Evolutionary conservation across 192 early-diverging fungal genomes (phyloP), one percentile per base, ranked within the genome.

Genomic region (Entophlyctis luteolus): DNA sequence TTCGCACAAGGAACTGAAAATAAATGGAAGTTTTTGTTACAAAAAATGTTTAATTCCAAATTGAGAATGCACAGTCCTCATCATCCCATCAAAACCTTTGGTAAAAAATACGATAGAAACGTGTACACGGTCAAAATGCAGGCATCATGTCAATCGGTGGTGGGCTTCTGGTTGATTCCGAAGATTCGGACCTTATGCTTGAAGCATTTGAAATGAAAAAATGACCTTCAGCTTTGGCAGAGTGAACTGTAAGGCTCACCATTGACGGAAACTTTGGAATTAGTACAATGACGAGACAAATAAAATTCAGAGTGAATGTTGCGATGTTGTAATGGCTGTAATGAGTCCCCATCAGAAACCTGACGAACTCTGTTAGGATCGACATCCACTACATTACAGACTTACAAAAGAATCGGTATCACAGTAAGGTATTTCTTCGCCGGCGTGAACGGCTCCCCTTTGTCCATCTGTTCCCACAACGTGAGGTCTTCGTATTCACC

Each of bases 381-480:
- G n/a, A n/a, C n/a, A n/a, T n/a, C n/a, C n/a, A n/a, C n/a, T n/a
- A 53, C 37, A 42, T 66, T 45, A 32, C 20, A 20, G 65, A 55
- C 91, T 84, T 89, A 98, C 93, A 98, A 75, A 63, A 87, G 73
- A 50, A 97, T 92, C 12, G 96, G 96, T 20, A 95, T 85, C n/a
- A 89, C 89, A 18, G 93, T 97, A 42, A 97, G 78, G 73, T 93
- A 99, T 75, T 99, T 99, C 75, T 94, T 93, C 59, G 95, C 90
- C 18, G 95, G 92, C 31, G 96, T 99, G 73, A 96, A 97, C 69
- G 97, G 92, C 52, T 88, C 91, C 33, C 95, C 95, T 63, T 93
- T 89, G 80, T 99, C 96, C 73, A 99, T 95, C 80, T 99, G 96
- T 76, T 99, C 95, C 96, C 96, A 99, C 48, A 99, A 83, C 20